Base-by-base conservation (phyloP, 2,329 filamentous ascomycete species). In the Apiospora pterosperma region DNA sequence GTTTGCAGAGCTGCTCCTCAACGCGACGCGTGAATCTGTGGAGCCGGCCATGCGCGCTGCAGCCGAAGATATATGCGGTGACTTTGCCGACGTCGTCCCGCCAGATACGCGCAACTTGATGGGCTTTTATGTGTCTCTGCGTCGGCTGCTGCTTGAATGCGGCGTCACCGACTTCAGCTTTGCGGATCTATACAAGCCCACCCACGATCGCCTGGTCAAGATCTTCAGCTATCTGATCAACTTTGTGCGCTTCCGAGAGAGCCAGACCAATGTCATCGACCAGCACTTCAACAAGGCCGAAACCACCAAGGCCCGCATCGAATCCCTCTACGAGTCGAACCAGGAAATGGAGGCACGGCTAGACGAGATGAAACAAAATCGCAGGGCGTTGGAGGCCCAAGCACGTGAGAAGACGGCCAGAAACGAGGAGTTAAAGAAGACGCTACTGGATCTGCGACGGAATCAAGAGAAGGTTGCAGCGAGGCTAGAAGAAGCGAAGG, bases 201-300 rank as follows among this genome's bases (percentile, higher is more conserved):
- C 93, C 1, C 92, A 96, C 75, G 91, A 92, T 65, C 91, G 96
- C 55, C 85, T 98, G 16, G 91, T 95, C 73, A 97, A 96, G 81
- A 96, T 98, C 73, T 96, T 99, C 76, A 97, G 92, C 69, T 97
- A 97, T 78, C 87, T 98, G 68, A 99, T 99, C 82, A 99, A 99
- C 80, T 99, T 99, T 78, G 94, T 98, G 70, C 90, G 96, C 62
- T 99, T 98, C 80, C 91, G 96, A 71, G 94, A 97, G 80, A 93
- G 91, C 67, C 95, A 98, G 78, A 96, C 93, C 1, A 82, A 84
- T 42, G 88, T 96, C 36, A 97, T 98, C 68, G 94, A 97, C 76
- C 88, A 96, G 76, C 92, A 98, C 79, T 96, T 96, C 81, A 96
- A 97, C 82, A 94, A 92, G 72, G 88, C 92, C 14, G 93, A 97